These are phyloP conservation scores for Centaurea solstitialis DNA, from an alignment of 129 eudicot species.

Conservation along the genomic window DNA sequence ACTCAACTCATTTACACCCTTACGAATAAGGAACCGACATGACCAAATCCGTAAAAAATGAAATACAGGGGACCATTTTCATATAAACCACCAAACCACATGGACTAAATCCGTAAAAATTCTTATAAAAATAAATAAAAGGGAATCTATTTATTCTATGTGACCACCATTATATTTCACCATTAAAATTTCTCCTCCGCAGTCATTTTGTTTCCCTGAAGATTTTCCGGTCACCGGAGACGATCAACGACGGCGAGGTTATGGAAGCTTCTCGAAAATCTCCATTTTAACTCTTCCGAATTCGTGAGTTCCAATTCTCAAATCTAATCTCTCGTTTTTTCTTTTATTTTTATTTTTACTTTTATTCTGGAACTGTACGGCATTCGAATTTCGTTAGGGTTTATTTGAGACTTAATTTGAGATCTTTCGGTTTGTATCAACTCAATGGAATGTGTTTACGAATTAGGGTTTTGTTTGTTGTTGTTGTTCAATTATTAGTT, in stretches of 20 bases:
- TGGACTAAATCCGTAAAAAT: too few relatives aligned
- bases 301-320: conserved; percentile 12
- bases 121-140: background rate
- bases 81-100: background rate
- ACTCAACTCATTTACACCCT: too few relatives aligned
- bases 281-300: background rate
- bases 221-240: background rate
- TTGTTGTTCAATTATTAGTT: too few relatives aligned
- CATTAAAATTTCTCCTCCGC: background rate
- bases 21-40: too few relatives aligned
- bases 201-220: background rate
- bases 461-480: background rate
- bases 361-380: background rate
- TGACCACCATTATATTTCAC: background rate
- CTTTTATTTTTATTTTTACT: too few relatives aligned
- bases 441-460: conserved; percentile 6
- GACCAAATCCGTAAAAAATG: too few relatives aligned
- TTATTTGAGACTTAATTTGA: background rate
- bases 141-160: background rate
- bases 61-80: too few relatives aligned
- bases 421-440: conserved; percentile 6
- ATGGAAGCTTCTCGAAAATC: background rate
- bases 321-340: background rate
- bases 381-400: background rate
- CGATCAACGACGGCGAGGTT: background rate